phyloP scores from a whole-genome alignment of 2,329 filamentous ascomycete species.

The Aschersonia sp. region DNA sequence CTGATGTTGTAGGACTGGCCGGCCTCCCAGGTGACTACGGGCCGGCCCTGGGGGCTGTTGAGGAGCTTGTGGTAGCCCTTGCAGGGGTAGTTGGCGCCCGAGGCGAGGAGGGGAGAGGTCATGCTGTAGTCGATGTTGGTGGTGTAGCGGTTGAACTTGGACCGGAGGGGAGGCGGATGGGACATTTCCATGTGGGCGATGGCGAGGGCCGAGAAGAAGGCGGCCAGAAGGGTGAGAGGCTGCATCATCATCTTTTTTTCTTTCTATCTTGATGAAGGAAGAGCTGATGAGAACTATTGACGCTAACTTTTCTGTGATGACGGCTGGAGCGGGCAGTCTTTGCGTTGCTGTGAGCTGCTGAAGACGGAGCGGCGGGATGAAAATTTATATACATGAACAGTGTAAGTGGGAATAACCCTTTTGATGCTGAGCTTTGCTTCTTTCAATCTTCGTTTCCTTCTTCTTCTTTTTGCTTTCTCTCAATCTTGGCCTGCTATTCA shows the following conservation, averaged over 20 bases:
- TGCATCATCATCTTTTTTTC: neutral
- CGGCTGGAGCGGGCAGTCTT: no score
- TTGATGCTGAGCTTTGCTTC: no score
- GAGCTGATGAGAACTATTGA: no score
- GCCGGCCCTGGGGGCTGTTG: slow-evolving; percentile 31
- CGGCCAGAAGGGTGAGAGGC: slow-evolving; percentile 17
- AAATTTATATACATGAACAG: no score
- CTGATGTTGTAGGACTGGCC: slow-evolving; percentile 50
- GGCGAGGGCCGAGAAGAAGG: slow-evolving; percentile 23
- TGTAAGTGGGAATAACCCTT: no score
- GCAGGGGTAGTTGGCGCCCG: slow-evolving; percentile 60
- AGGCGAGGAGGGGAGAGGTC: slow-evolving; percentile 46
- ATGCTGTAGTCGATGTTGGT: slow-evolving; percentile 52
- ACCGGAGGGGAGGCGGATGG: slow-evolving; percentile 35
- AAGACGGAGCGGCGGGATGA: no score
- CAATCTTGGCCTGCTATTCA: no score
- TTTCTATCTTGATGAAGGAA: neutral
- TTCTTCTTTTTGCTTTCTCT: no score
- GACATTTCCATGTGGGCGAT: slow-evolving; percentile 43
- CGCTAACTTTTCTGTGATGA: no score
- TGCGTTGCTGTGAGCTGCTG: no score
- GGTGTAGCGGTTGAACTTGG: slow-evolving; percentile 35
- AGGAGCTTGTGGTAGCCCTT: slow-evolving; percentile 45
- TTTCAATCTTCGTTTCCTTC: no score
- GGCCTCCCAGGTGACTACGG: slow-evolving; percentile 45